Conservation (phyloP, 805 yeast genomes). For the Ogataea polymorpha region DNA sequence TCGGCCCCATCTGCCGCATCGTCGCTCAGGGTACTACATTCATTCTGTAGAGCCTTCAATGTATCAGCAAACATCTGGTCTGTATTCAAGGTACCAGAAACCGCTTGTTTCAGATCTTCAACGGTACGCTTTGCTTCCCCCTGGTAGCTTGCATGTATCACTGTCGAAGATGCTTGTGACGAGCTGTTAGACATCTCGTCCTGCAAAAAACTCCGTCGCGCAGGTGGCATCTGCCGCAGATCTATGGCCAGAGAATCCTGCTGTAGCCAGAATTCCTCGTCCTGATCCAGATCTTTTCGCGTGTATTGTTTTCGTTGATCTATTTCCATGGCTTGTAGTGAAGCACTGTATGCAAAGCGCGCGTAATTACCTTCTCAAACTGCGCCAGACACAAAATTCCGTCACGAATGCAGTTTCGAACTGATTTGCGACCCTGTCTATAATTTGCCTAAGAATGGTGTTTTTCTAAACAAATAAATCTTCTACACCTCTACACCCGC, state of each 20-base stretch:
- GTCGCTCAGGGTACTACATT: not conserved
- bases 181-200: slow-evolving; percentile 22
- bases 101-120: slow-evolving; percentile 11
- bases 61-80: slow-evolving; percentile 19
- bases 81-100: slow-evolving; percentile 24
- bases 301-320: slow-evolving; percentile 18
- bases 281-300: slow-evolving; percentile 22
- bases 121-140: slow-evolving; percentile 9
- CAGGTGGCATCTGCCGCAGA: slow-evolving; percentile 13
- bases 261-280: slow-evolving; percentile 22
- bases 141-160: slow-evolving; percentile 19
- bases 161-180: slow-evolving; percentile 30
- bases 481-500: slow-evolving; percentile 6
- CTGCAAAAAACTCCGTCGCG: slow-evolving; percentile 8
- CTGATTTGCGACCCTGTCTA: not conserved
- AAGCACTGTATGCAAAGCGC: not conserved
- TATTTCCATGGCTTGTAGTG: slow-evolving; percentile 2
- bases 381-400: not conserved
- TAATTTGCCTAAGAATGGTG: slow-evolving; percentile 6
- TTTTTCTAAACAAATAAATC: slow-evolving; percentile 8
- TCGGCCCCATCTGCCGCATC: slow-evolving; percentile 6
- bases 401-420: not conserved
- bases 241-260: slow-evolving; percentile 15
- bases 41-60: slow-evolving; percentile 3
- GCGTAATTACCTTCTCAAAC: not conserved